Conservation (phyloP, 305 asterid species). For the Fraxinus baroniana region DNA sequence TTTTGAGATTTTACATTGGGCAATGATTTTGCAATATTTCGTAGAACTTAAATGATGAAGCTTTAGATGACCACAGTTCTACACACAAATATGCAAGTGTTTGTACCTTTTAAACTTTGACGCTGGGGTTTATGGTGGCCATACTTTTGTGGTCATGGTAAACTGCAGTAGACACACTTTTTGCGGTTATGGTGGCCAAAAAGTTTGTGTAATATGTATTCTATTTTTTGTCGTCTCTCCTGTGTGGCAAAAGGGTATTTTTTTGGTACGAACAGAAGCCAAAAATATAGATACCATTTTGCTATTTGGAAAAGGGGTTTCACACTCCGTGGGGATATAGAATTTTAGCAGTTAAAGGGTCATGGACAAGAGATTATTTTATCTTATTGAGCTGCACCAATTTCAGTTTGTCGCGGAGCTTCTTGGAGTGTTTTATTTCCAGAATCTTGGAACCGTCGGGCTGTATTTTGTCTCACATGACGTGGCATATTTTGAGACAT, state of each 20-base stretch:
- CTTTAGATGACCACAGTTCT: neutral
- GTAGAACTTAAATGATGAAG: constrained; percentile 12
- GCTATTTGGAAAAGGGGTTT: neutral
- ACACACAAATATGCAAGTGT: neutral
- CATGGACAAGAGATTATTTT: constrained; percentile 1
- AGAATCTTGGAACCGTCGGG: neutral
- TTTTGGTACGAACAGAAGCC: neutral
- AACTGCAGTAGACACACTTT: neutral
- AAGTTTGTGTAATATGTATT: neutral
- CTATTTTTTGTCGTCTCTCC: constrained; percentile 13
- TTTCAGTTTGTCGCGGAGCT: neutral
- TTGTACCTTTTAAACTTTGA: constrained; percentile 5
- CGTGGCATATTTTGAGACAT: neutral
- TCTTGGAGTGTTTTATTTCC: neutral
- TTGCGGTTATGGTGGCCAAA: neutral
- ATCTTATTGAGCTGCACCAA: constrained; percentile 14
- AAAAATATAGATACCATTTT: constrained; percentile 6
- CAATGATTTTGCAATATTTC: constrained; percentile 12
- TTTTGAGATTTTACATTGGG: constrained; percentile 17
- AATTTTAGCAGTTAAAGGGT: constrained; percentile 3
- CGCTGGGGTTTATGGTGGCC: constrained; percentile 3
- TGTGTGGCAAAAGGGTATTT: constrained; percentile 12
- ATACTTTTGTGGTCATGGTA: constrained; percentile 14
- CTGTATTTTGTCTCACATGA: constrained; percentile 1
- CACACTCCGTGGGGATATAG: neutral